These are phyloP conservation scores for Mangifera indica DNA, from an alignment of 345 rosid genomes.

Conservation along the genomic window DNA sequence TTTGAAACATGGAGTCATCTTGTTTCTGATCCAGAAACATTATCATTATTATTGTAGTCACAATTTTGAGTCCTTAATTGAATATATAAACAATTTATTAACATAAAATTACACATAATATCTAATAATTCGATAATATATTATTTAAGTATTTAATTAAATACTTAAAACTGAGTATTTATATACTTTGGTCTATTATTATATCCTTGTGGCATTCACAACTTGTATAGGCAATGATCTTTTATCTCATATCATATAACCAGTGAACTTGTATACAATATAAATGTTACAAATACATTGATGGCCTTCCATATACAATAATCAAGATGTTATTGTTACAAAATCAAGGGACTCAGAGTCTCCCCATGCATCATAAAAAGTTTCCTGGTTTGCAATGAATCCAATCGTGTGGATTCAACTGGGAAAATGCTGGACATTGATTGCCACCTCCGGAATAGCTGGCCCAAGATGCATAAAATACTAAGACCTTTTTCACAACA, in stretches of 20 bases:
- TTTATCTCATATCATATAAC: not conserved
- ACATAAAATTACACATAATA: no score
- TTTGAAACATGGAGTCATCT: no score
- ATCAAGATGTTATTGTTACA: constrained; percentile 12
- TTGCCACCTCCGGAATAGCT: not conserved
- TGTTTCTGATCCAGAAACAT: no score
- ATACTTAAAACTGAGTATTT: no score
- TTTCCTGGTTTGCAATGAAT: not conserved
- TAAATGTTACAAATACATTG: constrained; percentile 20
- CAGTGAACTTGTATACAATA: constrained; percentile 23
- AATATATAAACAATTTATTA: no score
- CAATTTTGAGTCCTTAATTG: no score
- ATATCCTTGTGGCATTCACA: no score
- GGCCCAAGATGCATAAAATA: not conserved
- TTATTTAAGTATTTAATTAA: no score
- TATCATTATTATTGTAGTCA: no score
- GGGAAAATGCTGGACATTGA: not conserved
- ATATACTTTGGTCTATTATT: no score
- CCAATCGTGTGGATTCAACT: not conserved
- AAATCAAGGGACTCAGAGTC: constrained; percentile 13
- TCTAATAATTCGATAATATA: no score
- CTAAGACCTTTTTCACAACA: not conserved
- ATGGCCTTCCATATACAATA: constrained; percentile 33
- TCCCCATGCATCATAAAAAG: constrained; percentile 2
- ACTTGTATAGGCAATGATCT: not conserved